Evolutionary conservation across 2,329 filamentous ascomycete genomes (phyloP), one percentile per base, ranked within the genome.

Genomic region (Paracamarosporium sp.): DNA sequence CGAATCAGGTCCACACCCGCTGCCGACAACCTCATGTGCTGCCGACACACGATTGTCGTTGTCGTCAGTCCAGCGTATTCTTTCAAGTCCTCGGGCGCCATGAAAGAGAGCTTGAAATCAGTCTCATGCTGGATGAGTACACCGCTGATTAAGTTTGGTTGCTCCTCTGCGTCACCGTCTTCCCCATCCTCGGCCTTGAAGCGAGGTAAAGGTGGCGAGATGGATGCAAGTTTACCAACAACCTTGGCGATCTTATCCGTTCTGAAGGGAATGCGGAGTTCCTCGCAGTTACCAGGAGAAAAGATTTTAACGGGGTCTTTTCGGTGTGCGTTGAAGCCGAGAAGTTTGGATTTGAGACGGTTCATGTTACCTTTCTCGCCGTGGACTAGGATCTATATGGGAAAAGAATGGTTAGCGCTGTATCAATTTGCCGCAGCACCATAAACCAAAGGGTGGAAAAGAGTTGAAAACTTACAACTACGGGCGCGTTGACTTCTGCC

Each of bases 331-430:
- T 97, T 97, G 35, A 97, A 85, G n/a, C 92, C 94, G 4, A 98
- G 86, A 1, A 99, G 84, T 73, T 97, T 96, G 3, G 93, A 97
- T 76, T 97, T 97, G 27, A 99, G 82, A 53, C 95, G 89, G 85
- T 95, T 97, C 93, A 98, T 98, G 73, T 98, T 97, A 74, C 97
- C 92, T 69, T 95, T 93, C 74, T 99, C 95, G 55, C 95, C 95
- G 67, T 99, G 95, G 2, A 99, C 95, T 30, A 99, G 86, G 59
- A 99, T 97, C 91, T 94, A 58, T 9, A 38, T 15, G 5, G 15
- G 13, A 5, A 27, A 53, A 63, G n/a, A 36, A 30, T 35, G 20
- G 51, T 65, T 53, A 66, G 43, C 30, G 25, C 22, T 36, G 1
- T 15, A 7, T 25, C 58, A 6, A 25, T 60, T 22, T 50, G 40